phyloP scores from a whole-genome alignment of 306 rosid genomes.

The Citrullus amarus region DNA sequence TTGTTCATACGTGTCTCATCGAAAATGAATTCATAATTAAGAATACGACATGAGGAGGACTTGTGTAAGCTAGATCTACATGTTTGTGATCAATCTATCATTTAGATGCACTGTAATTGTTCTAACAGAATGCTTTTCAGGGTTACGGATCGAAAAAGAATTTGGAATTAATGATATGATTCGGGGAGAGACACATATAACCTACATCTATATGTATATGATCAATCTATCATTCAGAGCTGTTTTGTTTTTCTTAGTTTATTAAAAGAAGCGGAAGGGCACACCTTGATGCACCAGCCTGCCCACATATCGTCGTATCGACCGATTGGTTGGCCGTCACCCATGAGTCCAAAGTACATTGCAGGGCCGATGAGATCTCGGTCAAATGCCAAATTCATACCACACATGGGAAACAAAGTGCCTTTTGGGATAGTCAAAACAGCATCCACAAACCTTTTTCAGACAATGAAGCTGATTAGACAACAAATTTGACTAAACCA shows the following conservation, averaged over 20 bases:
- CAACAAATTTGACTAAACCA: not conserved
- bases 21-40: not conserved
- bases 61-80: not conserved
- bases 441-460: slow-evolving; percentile 41
- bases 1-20: not conserved
- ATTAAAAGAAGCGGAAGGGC: not conserved
- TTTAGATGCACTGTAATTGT: not conserved
- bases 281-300: slow-evolving; percentile 76
- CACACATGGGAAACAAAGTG: slow-evolving; percentile 70
- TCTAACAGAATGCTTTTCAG: not conserved
- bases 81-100: not conserved
- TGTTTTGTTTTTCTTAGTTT: not conserved
- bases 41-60: not conserved
- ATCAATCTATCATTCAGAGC: not conserved
- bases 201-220: not conserved
- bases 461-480: not conserved
- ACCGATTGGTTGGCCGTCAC: slow-evolving; percentile 88
- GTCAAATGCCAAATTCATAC: slow-evolving; percentile 83
- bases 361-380: slow-evolving; percentile 92
- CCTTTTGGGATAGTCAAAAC: slow-evolving; percentile 55
- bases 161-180: not conserved
- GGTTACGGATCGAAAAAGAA: not conserved
- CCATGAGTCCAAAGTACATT: slow-evolving; percentile 95
- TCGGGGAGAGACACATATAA: not conserved
- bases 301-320: slow-evolving; percentile 95